These are phyloP conservation scores for Lactarius evosmus DNA, from an alignment of 768 basidiomycete genomes.

Conservation along the genomic window DNA sequence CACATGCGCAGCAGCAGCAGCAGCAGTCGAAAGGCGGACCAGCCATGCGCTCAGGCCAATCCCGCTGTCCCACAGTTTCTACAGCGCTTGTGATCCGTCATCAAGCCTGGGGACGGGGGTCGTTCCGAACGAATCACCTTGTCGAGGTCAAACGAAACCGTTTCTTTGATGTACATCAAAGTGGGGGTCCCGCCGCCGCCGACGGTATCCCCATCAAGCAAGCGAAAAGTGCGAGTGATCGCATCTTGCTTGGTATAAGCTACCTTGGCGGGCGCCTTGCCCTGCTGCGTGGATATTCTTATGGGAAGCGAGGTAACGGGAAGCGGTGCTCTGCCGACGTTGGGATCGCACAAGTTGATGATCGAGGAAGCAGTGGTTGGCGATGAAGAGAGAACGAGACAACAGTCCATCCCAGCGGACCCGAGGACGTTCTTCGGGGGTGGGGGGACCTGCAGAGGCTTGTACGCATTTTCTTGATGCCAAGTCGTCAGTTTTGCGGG, in stretches of 20 bases:
- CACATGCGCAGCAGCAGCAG: too few species aligned
- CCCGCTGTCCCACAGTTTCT: slow-evolving; percentile 99
- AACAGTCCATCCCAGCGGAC: slow-evolving; percentile 48
- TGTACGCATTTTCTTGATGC: slow-evolving; percentile 66
- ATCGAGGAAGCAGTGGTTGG: slow-evolving; percentile 32
- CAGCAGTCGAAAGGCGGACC: slow-evolving; percentile 35
- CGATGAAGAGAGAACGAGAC: slow-evolving; percentile 54
- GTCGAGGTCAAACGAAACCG: slow-evolving; percentile 89
- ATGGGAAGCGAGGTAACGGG: slow-evolving; percentile 72
- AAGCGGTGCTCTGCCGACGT: slow-evolving; percentile 48
- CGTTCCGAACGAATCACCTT: slow-evolving; percentile 57
- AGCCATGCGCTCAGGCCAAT: slow-evolving; percentile 84
- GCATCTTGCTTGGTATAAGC: slow-evolving; percentile 56
- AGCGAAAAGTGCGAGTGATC: slow-evolving; percentile 55
- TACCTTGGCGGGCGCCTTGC: slow-evolving; percentile 16
- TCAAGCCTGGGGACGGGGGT: not conserved
- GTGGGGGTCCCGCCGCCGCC: not conserved
- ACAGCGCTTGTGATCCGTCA: slow-evolving; percentile 20
- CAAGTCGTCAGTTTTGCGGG: slow-evolving; percentile 72
- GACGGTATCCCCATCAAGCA: slow-evolving; percentile 30
- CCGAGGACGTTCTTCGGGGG: slow-evolving; percentile 16
- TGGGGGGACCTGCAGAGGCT: slow-evolving; percentile 70
- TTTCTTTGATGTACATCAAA: slow-evolving; percentile 60
- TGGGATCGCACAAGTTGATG: slow-evolving; percentile 44
- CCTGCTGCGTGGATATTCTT: slow-evolving; percentile 35